Percentiles rank a stretch among this genome's conserved stretches.
phyloP scores from a whole-genome alignment of 169 alveolate species.

The Plasmodium yoelii region DNA sequence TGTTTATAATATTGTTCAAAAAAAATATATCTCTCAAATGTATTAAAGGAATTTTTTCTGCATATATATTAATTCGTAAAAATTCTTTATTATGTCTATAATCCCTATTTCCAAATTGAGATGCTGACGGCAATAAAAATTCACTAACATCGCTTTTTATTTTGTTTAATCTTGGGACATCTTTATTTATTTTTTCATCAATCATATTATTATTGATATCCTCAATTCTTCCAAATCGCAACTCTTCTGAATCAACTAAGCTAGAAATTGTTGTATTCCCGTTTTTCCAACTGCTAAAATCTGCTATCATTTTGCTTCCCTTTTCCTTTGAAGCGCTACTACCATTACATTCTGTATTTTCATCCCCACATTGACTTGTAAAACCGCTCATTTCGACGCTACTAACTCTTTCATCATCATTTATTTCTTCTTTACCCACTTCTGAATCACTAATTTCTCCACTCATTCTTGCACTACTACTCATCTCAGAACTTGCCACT shows the following conservation, averaged over 20 bases:
- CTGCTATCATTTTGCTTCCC: background rate
- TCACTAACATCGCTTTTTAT: constrained; percentile 31
- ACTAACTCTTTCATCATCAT: background rate
- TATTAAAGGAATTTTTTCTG: constrained; percentile 55
- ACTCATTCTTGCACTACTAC: background rate
- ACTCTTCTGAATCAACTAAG: background rate
- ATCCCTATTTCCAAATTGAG: constrained; percentile 62
- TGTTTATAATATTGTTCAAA: constrained; percentile 49
- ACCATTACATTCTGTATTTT: background rate
- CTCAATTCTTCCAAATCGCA: background rate
- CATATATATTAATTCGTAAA: constrained; percentile 64
- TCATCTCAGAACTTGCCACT: background rate
- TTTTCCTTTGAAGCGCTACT: background rate
- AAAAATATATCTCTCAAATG: constrained; percentile 68
- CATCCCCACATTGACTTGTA: background rate
- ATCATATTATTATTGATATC: background rate
- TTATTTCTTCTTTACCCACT: background rate
- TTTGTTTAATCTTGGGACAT: background rate
- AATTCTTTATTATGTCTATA: constrained; percentile 40
- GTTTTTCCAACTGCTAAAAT: background rate
- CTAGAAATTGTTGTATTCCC: background rate
- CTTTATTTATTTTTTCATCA: background rate
- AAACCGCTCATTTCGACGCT: background rate
- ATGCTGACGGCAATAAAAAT: constrained; percentile 62
- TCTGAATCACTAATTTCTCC: background rate